phyloP scores from a whole-genome alignment of 2,329 filamentous ascomycete species.

The Madurella fahalii region DNA sequence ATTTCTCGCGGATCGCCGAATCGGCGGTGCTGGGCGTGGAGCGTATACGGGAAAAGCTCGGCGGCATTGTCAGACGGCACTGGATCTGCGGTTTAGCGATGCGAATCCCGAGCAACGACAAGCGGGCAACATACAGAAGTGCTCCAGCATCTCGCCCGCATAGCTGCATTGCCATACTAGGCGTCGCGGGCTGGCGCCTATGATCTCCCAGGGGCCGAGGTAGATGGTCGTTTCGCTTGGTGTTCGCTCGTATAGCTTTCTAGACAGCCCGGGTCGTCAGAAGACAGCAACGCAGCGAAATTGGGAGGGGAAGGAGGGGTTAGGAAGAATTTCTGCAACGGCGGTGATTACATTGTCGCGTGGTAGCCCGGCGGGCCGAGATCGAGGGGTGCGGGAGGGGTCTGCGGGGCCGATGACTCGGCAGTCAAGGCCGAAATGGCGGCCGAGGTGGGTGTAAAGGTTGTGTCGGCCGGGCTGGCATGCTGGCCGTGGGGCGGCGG shows the following conservation, averaged over 20 bases:
- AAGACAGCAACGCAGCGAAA: slow-evolving; percentile 15
- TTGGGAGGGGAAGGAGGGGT: slow-evolving; percentile 20
- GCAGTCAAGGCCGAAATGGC: slow-evolving; percentile 39
- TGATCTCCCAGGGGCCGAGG: slow-evolving; percentile 51
- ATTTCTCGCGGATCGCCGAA: slow-evolving; percentile 48
- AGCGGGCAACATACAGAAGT: slow-evolving; percentile 40
- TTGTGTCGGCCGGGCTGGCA: slow-evolving; percentile 42
- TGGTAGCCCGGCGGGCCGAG: slow-evolving; percentile 51
- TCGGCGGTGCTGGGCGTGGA: slow-evolving; percentile 48
- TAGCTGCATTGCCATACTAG: slow-evolving; percentile 53
- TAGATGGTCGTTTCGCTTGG: slow-evolving; percentile 47
- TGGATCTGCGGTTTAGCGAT: slow-evolving; percentile 25
- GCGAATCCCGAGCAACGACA: background rate
- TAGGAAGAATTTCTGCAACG: slow-evolving; percentile 16
- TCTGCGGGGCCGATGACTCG: slow-evolving; percentile 38
- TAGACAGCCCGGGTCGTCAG: slow-evolving; percentile 27
- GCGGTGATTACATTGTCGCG: slow-evolving; percentile 46
- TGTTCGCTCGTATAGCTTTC: slow-evolving; percentile 49
- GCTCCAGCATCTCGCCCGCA: slow-evolving; percentile 48
- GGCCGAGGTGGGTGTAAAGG: slow-evolving; percentile 46
- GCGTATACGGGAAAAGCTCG: slow-evolving; percentile 45
- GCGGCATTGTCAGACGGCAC: slow-evolving; percentile 44
- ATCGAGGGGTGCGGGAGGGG: slow-evolving; percentile 44
- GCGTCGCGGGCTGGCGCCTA: slow-evolving; percentile 44
- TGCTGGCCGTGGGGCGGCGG: slow-evolving; percentile 40